A percentile compares a stretch with the other conserved stretches of the same genome.
phyloP scores from a whole-genome alignment of 495 filamentous ascomycete species.

The Lichenothelia convexa region DNA sequence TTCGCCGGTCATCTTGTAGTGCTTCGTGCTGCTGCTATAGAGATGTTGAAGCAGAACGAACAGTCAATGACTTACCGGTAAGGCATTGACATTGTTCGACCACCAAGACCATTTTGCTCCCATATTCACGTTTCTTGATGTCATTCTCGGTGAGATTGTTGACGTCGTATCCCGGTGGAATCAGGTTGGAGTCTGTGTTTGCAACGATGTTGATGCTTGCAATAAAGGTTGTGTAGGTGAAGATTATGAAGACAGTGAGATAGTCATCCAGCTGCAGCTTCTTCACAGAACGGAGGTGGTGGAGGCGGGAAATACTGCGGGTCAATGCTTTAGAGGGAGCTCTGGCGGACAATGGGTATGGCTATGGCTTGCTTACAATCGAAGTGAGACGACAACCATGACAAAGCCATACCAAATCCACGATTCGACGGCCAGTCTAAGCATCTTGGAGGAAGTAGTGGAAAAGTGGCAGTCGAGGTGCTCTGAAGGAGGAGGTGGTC shows the following conservation, averaged over 20 bases:
- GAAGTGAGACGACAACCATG: slow-evolving; percentile 18
- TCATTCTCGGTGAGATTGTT: slow-evolving; percentile 28
- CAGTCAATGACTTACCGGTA: slow-evolving; percentile 3
- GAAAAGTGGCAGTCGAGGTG: too few relatives aligned
- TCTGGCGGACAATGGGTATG: neutral
- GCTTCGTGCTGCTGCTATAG: too few relatives aligned
- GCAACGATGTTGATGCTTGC: slow-evolving; percentile 37
- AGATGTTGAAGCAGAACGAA: too few relatives aligned
- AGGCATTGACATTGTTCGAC: slow-evolving; percentile 30
- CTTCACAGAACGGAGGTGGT: slow-evolving; percentile 27
- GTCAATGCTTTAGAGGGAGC: slow-evolving; percentile 2
- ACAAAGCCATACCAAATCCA: slow-evolving; percentile 30
- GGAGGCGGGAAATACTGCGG: slow-evolving; percentile 10
- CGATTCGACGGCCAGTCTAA: slow-evolving; percentile 26
- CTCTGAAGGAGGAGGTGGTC: too few relatives aligned
- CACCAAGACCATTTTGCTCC: slow-evolving; percentile 37
- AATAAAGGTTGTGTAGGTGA: slow-evolving; percentile 36
- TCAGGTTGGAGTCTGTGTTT: slow-evolving; percentile 37
- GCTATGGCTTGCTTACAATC: slow-evolving; percentile 22
- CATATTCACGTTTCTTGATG: slow-evolving; percentile 27
- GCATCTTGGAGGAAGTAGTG: too few relatives aligned
- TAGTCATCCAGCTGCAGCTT: slow-evolving; percentile 38
- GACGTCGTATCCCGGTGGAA: slow-evolving; percentile 32
- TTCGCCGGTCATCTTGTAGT: too few relatives aligned
- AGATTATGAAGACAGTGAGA: slow-evolving; percentile 35